These are phyloP conservation scores for Colletotrichum acutatum DNA, from an alignment of 2,329 filamentous ascomycete genomes.

Conservation along the genomic window DNA sequence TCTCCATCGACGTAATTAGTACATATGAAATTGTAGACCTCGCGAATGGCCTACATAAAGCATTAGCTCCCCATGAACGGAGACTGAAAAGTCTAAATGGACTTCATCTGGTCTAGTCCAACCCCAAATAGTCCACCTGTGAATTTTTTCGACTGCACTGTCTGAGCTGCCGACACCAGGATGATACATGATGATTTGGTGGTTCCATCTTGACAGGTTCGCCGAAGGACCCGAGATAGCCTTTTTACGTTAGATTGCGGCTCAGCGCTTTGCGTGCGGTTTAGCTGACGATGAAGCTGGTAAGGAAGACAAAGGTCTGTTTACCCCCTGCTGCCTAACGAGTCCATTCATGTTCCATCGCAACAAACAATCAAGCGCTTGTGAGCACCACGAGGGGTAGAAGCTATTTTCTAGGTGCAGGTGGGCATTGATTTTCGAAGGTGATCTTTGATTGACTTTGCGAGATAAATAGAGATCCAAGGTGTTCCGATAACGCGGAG, in stretches of 20 bases:
- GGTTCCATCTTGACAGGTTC: constrained; percentile 60
- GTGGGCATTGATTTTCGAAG: background rate
- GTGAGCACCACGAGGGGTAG: background rate
- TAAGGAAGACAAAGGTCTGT: constrained; percentile 47
- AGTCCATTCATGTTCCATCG: constrained; percentile 65
- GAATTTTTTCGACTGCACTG: constrained; percentile 57
- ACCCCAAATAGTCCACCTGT: constrained; percentile 65
- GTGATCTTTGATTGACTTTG: background rate
- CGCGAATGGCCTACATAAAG: constrained; percentile 60
- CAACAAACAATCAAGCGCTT: constrained; percentile 64
- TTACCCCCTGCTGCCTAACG: constrained; percentile 48
- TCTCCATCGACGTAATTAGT: constrained; percentile 70
- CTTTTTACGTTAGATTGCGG: constrained; percentile 68
- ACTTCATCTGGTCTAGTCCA: constrained; percentile 60
- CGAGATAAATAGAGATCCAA: background rate
- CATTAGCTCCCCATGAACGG: constrained; percentile 9
- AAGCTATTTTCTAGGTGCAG: background rate
- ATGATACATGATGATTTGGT: constrained; percentile 71
- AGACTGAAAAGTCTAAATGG: background rate
- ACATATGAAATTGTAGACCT: constrained; percentile 71
- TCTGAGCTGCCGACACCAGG: constrained; percentile 68
- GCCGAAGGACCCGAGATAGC: constrained; percentile 67
- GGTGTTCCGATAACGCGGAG: background rate
- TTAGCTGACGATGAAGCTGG: background rate
- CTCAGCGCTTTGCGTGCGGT: background rate